These are phyloP conservation scores for Turnera subulata DNA, from an alignment of 345 rosid species.

Conservation along the genomic window DNA sequence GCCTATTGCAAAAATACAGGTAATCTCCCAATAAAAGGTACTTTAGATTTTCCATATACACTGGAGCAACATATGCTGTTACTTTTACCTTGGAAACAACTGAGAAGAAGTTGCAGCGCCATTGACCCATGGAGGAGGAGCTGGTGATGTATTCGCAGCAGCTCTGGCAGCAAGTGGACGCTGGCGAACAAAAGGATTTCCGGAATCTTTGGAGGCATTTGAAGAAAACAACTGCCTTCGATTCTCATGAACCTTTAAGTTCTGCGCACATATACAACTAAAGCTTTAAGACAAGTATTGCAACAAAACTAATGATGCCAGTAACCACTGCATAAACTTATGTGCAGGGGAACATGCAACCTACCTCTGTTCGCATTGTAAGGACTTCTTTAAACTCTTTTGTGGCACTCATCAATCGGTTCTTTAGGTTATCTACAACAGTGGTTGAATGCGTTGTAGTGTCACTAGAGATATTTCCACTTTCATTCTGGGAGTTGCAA, in stretches of 20 bases:
- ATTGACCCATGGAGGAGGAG: slow-evolving; percentile 71
- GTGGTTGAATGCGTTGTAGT: slow-evolving; percentile 67
- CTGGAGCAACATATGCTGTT: neutral
- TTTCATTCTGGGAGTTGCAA: slow-evolving; percentile 56
- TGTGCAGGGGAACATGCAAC: neutral
- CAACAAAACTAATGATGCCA: neutral
- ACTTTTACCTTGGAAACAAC: slow-evolving; percentile 39
- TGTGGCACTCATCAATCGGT: slow-evolving; percentile 72
- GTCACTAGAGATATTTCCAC: slow-evolving; percentile 56
- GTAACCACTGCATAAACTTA: neutral
- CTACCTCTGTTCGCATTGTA: slow-evolving; percentile 79
- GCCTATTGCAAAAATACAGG: neutral
- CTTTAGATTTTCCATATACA: neutral
- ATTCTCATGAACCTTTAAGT: slow-evolving; percentile 71
- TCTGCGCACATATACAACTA: slow-evolving; percentile 34
- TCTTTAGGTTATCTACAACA: slow-evolving; percentile 72
- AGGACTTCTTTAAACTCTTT: slow-evolving; percentile 88
- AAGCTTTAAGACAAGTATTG: neutral
- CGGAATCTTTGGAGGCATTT: slow-evolving; percentile 53
- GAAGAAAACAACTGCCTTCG: slow-evolving; percentile 78
- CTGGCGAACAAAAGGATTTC: slow-evolving; percentile 77
- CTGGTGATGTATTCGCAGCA: slow-evolving; percentile 42
- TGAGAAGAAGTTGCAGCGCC: slow-evolving; percentile 48
- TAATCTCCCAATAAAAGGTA: too few relatives aligned
- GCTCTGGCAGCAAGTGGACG: slow-evolving; percentile 65